phyloP scores from a whole-genome alignment of 1,284 basidiomycete genomes.

The Ustilago trichophora region DNA sequence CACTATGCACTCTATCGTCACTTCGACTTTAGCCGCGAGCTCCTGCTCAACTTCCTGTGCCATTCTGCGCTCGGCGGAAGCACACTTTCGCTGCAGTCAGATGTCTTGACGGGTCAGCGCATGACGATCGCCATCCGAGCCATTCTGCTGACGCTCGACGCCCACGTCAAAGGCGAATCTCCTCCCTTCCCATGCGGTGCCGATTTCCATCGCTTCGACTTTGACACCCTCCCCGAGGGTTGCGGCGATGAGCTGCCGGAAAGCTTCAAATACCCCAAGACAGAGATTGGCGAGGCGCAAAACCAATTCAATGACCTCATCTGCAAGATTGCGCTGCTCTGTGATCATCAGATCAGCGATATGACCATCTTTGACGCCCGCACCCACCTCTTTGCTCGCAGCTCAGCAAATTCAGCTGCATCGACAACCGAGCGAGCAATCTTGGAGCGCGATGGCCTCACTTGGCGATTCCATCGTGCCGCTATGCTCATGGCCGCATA shows the following conservation, averaged over 20 bases:
- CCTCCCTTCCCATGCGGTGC: conserved; percentile 78
- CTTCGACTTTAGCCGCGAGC: conserved; percentile 84
- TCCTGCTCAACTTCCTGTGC: conserved; percentile 72
- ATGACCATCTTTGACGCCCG: conserved; percentile 87
- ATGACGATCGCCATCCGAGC: conserved; percentile 81
- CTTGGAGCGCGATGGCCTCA: conserved; percentile 65
- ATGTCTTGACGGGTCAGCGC: conserved; percentile 67
- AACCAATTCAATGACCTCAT: conserved; percentile 75
- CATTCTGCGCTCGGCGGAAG: conserved; percentile 51
- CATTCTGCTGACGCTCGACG: conserved; percentile 77
- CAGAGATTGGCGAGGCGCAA: conserved; percentile 80
- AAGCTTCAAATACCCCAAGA: conserved; percentile 68
- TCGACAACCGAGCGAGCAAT: conserved; percentile 38
- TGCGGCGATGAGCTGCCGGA: conserved; percentile 53
- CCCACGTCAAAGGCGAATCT: conserved; percentile 76
- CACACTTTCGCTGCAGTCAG: conserved; percentile 58
- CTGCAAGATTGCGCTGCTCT: conserved; percentile 74
- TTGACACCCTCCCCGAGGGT: conserved; percentile 41
- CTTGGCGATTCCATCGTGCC: conserved; percentile 72
- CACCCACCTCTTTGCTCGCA: conserved; percentile 70
- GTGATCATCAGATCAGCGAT: conserved; percentile 76
- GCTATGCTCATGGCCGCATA: conserved; percentile 76
- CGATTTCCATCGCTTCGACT: conserved; percentile 74
- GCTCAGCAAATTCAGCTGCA: conserved; percentile 17
- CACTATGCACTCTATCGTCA: conserved; percentile 86